These are phyloP conservation scores for Coniochaeta sp. DNA, from an alignment of 2,329 filamentous ascomycete species.

Conservation along the genomic window DNA sequence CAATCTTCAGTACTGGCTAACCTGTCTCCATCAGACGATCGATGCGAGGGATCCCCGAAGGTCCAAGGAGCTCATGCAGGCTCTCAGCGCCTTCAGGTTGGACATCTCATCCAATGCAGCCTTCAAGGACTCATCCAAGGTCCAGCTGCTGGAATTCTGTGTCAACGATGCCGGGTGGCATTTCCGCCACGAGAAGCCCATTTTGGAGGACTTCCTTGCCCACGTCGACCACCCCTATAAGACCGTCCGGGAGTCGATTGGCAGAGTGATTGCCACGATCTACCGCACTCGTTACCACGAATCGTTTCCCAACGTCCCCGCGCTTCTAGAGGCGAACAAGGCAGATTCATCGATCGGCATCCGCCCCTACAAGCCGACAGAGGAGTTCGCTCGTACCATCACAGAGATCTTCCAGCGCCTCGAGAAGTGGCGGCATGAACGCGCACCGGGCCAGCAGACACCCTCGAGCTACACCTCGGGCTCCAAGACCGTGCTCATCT, in stretches of 20 bases:
- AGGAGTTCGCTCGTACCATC: slow-evolving; percentile 67
- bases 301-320: slow-evolving; percentile 73
- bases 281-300: slow-evolving; percentile 92
- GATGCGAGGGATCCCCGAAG: slow-evolving; percentile 86
- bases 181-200: slow-evolving; percentile 82
- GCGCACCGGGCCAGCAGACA: slow-evolving; percentile 80
- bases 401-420: slow-evolving; percentile 69
- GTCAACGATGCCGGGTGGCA: slow-evolving; percentile 92
- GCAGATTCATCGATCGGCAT: slow-evolving; percentile 73
- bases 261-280: slow-evolving; percentile 78
- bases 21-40: slow-evolving; percentile 81
- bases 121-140: slow-evolving; percentile 97
- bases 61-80: slow-evolving; percentile 77
- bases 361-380: slow-evolving; percentile 70
- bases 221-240: slow-evolving; percentile 98
- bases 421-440: slow-evolving; percentile 80
- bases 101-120: slow-evolving; percentile 95
- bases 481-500: slow-evolving; percentile 90
- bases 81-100: slow-evolving; percentile 74
- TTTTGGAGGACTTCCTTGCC: slow-evolving; percentile 78
- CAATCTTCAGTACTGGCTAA: slow-evolving; percentile 91
- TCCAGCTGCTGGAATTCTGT: slow-evolving; percentile 80
- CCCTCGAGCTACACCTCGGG: slow-evolving; percentile 92
- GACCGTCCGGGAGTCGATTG: slow-evolving; percentile 90
- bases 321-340: slow-evolving; percentile 72